Evolutionary conservation across 2,329 filamentous ascomycete genomes (phyloP).

Genomic region (Stemphylium beticola): DNA sequence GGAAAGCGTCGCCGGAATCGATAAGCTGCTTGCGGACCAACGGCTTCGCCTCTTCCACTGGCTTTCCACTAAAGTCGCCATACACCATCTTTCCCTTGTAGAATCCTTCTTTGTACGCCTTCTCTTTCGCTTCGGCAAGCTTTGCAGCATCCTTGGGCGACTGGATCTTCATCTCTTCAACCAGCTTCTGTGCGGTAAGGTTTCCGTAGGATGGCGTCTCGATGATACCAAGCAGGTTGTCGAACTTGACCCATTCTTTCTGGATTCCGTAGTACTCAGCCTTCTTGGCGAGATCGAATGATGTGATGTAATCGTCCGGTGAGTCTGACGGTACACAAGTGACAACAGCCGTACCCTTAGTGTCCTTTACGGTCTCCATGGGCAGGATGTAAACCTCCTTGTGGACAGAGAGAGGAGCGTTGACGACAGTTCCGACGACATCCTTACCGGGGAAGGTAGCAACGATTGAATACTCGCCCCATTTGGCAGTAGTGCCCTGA

Average conservation of each 20-base stretch:
- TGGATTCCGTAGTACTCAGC: conserved; percentile 91
- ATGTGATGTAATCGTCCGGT: conserved; percentile 91
- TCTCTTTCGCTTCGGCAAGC: conserved; percentile 90
- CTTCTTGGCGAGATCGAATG: conserved; percentile 90
- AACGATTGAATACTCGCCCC: conserved; percentile 76
- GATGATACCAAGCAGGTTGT: conserved; percentile 79
- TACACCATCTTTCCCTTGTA: conserved; percentile 92
- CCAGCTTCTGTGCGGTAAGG: conserved; percentile 79
- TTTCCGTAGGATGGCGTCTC: conserved; percentile 84
- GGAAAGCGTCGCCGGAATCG: conserved; percentile 79
- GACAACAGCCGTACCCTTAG: conserved; percentile 96
- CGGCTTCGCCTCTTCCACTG: conserved; percentile 85
- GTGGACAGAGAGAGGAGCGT: conserved; percentile 84
- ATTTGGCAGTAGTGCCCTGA: conserved; percentile 82
- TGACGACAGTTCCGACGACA: conserved; percentile 84
- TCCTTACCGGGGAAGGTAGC: conserved; percentile 78
- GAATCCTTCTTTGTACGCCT: conserved; percentile 96
- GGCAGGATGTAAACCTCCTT: conserved; percentile 85
- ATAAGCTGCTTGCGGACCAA: conserved; percentile 82
- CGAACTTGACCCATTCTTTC: conserved; percentile 90
- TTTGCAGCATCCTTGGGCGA: conserved; percentile 94
- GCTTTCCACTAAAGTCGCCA: conserved; percentile 85
- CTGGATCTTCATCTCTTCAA: conserved; percentile 93
- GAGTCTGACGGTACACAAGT: conserved; percentile 95
- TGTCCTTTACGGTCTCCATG: conserved; percentile 91